These are phyloP conservation scores for Sporothrix brasiliensis DNA, from an alignment of 2,329 filamentous ascomycete genomes.

Conservation along the genomic window DNA sequence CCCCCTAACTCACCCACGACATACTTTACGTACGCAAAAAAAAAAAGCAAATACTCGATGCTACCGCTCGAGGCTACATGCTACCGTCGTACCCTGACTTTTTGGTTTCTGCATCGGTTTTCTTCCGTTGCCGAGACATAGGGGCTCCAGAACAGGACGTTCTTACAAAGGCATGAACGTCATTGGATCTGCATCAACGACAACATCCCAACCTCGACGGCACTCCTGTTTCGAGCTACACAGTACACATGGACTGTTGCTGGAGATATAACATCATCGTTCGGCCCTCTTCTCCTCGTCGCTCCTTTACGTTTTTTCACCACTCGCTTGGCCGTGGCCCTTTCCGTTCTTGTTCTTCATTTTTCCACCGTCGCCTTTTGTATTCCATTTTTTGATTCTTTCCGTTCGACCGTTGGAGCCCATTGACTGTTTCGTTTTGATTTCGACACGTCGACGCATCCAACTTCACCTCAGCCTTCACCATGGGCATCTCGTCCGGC, in stretches of 20 bases:
- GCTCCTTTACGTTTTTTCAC: neutral
- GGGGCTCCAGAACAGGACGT: neutral
- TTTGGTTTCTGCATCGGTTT: neutral
- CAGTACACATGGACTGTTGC: neutral
- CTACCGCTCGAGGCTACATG: conserved; percentile 9
- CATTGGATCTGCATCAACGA: neutral
- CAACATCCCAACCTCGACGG: neutral
- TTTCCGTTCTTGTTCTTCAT: neutral
- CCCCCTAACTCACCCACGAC: neutral
- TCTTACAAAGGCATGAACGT: neutral
- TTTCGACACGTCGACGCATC: neutral
- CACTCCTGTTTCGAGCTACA: neutral
- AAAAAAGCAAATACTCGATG: conserved; percentile 19
- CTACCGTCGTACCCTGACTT: neutral
- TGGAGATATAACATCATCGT: conserved; percentile 11
- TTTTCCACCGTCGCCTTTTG: neutral
- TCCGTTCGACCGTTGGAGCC: neutral
- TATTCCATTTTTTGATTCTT: neutral
- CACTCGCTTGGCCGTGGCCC: conserved; percentile 10
- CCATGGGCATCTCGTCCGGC: conserved; percentile 19
- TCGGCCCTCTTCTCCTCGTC: neutral
- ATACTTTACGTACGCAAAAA: neutral
- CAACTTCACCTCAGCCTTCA: neutral
- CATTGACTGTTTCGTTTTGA: neutral
- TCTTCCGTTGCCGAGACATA: neutral